Base-by-base conservation (phyloP, 345 rosid genomes). In the Populus pruinosa region DNA sequence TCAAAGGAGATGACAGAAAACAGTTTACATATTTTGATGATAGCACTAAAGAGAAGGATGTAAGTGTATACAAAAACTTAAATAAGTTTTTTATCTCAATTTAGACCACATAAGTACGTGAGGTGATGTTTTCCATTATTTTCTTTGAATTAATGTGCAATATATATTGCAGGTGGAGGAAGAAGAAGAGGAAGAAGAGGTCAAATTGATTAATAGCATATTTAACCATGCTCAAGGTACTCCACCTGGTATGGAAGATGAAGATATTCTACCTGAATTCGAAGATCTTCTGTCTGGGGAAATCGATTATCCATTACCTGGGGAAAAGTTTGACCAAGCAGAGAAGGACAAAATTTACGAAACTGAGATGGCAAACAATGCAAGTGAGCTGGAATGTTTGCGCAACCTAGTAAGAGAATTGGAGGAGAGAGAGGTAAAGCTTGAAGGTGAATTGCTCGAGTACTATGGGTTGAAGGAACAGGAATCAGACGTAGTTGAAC, bases 381-480 rank as follows among this genome's bases (percentile, higher is more conserved):
- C 83, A 23, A 86, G 85, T 79, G 99, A 96, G 81, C 85, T 96
- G 4, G 93, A 93, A 77, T 81, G 91, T 85, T 83, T 93, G 74
- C 90, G 90, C 47, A 73, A 84, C 33, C 87, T 93, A 67, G 99
- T 91, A 18, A 87, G 82, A 70, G 97, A 96, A 82, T 78, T 93
- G 78, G 97, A 91, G 82, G 99, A 93, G 77, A 89, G 98, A 85
- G 98, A 96, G 86, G 92, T 86, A 80, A 96, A 92, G 83, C 99
- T 96, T 43, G 98, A 92, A 88, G 98, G 94, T 0, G 96, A 95
- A 66, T 80, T 95, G 79, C 97, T 95, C 0, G 98, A 95, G 87
- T 95, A 90, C 82, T 95, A 92, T 75, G 99, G 98, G 77, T 75
- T 96, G 75, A 92, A 92, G 87, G 99, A 96, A 85, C 97, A 90